Evolutionary conservation across 495 filamentous ascomycete species (phyloP).

Genomic region (Xylaria longipes): DNA sequence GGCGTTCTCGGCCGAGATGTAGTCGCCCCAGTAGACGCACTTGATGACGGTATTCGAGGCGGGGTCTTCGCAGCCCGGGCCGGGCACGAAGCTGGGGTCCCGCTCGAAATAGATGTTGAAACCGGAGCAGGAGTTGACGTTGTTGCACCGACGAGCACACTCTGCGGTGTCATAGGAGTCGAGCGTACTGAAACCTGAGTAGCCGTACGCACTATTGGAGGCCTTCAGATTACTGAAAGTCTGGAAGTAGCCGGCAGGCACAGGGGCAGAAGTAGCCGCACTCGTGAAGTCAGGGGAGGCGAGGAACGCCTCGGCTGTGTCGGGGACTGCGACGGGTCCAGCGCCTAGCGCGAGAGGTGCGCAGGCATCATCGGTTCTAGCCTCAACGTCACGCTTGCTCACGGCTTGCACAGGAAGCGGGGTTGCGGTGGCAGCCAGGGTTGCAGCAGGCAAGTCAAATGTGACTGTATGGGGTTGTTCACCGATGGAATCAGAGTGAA

Average conservation of each 20-base stretch:
- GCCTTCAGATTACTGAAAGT: conserved; percentile 48
- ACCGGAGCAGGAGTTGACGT: conserved; percentile 32
- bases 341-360: conserved; percentile 37
- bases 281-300: conserved; percentile 27
- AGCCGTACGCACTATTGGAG: conserved; percentile 44
- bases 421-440: conserved; percentile 30
- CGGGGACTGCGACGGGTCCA: conserved; percentile 41
- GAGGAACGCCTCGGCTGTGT: conserved; percentile 44
- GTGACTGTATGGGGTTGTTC: conserved; percentile 30
- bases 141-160: conserved; percentile 47
- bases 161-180: conserved; percentile 48
- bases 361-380: conserved; percentile 29
- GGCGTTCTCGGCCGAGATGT: conserved; percentile 39
- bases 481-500: conserved; percentile 27
- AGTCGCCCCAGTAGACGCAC: conserved; percentile 58
- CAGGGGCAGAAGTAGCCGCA: conserved; percentile 35
- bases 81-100: conserved; percentile 47
- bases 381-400: conserved; percentile 22
- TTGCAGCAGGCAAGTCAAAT: conserved; percentile 30
- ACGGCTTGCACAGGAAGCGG: conserved; percentile 29
- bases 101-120: conserved; percentile 60
- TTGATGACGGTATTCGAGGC: conserved; percentile 58
- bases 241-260: conserved; percentile 48
- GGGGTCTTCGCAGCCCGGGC: conserved; percentile 51
- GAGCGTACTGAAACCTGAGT: conserved; percentile 50